Conservation (phyloP, 176 grass and related monocot genomes). For the Eleusine coracana region DNA sequence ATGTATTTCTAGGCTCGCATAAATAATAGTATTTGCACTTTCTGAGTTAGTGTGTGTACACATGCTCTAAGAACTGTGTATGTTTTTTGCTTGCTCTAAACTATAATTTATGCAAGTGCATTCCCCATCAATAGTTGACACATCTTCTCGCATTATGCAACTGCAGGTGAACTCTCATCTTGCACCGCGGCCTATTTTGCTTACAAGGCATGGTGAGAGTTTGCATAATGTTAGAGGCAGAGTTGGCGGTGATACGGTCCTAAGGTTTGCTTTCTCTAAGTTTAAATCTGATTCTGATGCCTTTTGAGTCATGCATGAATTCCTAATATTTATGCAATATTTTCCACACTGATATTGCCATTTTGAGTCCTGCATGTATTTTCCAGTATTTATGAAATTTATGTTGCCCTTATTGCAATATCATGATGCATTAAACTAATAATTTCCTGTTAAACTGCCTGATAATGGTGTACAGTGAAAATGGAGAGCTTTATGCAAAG, state of each 20-base stretch:
- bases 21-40: slow-evolving; percentile 22
- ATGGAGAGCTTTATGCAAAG: slow-evolving; percentile 89
- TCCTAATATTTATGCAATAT: slow-evolving; percentile 12
- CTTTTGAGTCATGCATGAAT: slow-evolving; percentile 34
- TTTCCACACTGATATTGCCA: slow-evolving; percentile 10
- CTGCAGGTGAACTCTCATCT: slow-evolving; percentile 98
- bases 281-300: slow-evolving; percentile 26
- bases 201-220: slow-evolving; percentile 98
- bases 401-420: slow-evolving; percentile 14
- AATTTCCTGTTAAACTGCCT: slow-evolving; percentile 29
- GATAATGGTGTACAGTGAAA: slow-evolving; percentile 64
- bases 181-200: slow-evolving; percentile 88
- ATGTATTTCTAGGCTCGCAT: slow-evolving; percentile 35
- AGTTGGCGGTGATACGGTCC: slow-evolving; percentile 91
- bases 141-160: slow-evolving; percentile 24
- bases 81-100: slow-evolving; percentile 11
- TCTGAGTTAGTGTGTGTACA: background rate
- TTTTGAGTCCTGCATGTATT: slow-evolving; percentile 40
- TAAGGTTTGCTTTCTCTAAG: slow-evolving; percentile 68
- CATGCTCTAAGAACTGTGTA: background rate
- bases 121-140: slow-evolving; percentile 16
- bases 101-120: background rate
- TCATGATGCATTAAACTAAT: slow-evolving; percentile 36
- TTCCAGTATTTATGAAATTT: slow-evolving; percentile 17
- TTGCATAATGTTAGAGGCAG: slow-evolving; percentile 93